phyloP scores from a whole-genome alignment of 768 basidiomycete genomes.

The Tricholoma hemisulphureum region DNA sequence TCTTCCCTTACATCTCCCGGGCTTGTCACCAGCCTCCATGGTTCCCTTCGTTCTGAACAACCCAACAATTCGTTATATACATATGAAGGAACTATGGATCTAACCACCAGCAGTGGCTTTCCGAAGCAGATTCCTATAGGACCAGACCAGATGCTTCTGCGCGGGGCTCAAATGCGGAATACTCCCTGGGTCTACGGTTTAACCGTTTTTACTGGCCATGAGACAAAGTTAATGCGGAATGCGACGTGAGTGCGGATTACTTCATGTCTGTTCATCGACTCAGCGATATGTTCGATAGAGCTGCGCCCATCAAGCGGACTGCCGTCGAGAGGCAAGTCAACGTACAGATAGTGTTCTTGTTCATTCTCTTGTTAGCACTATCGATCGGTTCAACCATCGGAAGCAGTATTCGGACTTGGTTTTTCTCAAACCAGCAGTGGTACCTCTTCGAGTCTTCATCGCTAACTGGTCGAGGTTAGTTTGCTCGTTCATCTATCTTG shows the following conservation, averaged over 20 bases:
- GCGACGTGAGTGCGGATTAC: conserved; percentile 72
- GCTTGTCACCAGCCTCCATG: conserved; percentile 69
- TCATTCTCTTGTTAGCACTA: conserved; percentile 80
- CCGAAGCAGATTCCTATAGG: conserved; percentile 87
- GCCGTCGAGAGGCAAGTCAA: conserved; percentile 97
- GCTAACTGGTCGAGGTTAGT: conserved; percentile 62
- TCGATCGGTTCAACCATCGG: conserved; percentile 92
- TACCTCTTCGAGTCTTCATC: conserved; percentile 71
- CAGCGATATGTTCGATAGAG: conserved; percentile 43
- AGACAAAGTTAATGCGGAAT: conserved; percentile 98
- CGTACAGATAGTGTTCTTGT: conserved; percentile 92
- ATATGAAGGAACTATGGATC: conserved; percentile 80
- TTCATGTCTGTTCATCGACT: not conserved
- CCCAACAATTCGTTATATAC: conserved; percentile 98
- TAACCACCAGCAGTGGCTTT: conserved; percentile 53
- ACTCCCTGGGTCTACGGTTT: conserved; percentile 96
- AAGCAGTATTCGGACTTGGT: conserved; percentile 88
- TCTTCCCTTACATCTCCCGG: conserved; percentile 73
- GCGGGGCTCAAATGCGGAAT: conserved; percentile 94
- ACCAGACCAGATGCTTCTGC: conserved; percentile 90
- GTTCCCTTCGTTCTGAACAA: conserved; percentile 89
- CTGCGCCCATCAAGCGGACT: conserved; percentile 95
- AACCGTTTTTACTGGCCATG: conserved; percentile 93
- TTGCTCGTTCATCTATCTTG: not conserved
- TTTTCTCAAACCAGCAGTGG: conserved; percentile 86